These are phyloP conservation scores for Solanum arcanum DNA, from an alignment of 257 asterid genomes.

Conservation along the genomic window DNA sequence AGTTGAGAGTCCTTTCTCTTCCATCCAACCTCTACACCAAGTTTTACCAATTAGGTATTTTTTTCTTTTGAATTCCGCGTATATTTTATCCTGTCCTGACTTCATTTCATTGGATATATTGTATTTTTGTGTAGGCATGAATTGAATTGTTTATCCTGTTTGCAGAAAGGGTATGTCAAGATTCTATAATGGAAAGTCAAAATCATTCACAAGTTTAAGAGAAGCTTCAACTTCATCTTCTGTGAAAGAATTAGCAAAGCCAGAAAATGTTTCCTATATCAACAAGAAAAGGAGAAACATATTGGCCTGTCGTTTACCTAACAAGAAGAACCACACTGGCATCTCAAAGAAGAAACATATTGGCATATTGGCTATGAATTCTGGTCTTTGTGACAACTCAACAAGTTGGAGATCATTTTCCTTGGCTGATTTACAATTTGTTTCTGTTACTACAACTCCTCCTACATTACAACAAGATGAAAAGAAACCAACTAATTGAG, in stretches of 20 bases:
- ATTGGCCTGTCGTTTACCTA: conserved; percentile 27
- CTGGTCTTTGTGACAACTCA: background rate
- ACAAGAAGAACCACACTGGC: conserved; percentile 20
- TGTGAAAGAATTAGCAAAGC: conserved; percentile 43
- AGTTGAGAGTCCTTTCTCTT: conserved; percentile 64
- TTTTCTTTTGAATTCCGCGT: background rate
- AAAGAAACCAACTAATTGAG: background rate
- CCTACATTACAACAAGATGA: background rate
- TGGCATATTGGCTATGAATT: background rate
- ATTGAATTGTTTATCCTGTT: background rate
- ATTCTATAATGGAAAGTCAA: conserved; percentile 77
- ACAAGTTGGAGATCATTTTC: conserved; percentile 50
- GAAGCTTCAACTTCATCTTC: conserved; percentile 41
- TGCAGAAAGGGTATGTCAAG: conserved; percentile 69
- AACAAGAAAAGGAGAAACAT: conserved; percentile 50
- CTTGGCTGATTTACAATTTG: conserved; percentile 46
- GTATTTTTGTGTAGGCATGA: background rate
- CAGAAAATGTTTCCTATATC: conserved; percentile 36
- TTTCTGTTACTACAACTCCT: background rate
- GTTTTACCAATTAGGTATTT: conserved; percentile 66
- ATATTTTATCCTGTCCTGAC: background rate
- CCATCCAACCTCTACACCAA: conserved; percentile 56
- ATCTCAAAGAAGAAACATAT: conserved; percentile 10
- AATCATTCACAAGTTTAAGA: conserved; percentile 59
- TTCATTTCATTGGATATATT: background rate